Evolutionary conservation across 805 yeast genomes (phyloP), one percentile per base, ranked within the genome.

Genomic region (Zygoascus tannicola): DNA sequence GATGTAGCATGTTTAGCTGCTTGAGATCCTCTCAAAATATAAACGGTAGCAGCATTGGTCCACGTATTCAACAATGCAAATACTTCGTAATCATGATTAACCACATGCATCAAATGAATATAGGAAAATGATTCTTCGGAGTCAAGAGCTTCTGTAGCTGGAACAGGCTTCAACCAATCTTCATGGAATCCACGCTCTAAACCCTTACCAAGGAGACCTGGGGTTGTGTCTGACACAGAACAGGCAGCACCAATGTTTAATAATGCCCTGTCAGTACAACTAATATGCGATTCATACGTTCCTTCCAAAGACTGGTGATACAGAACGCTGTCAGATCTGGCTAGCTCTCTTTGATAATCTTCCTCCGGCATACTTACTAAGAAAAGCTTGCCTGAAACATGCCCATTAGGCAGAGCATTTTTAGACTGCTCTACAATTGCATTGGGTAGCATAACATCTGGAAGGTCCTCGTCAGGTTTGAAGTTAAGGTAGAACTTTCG

Each of bases 141-240:
- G 21, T 37, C 18, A 4, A 67, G 61, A 51, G 81, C 76, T 32
- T 70, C 63, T 35, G 67, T 61, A 3, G 67, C 69, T 4, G 76
- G 74, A 4, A 38, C 40, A 12, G 50, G 52, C 3, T 44, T 32
- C 33, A 63, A 61, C 59, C 80, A 78, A 41, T 75, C 75, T 44
- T 74, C 56, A 12, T 81, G 76, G 61, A 94, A 94, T 0, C 98
- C 98, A 46, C 74, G 73, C 53, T 85, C 87, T 45, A 92, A 65
- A 22, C 96, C 94, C 54, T 74, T 76, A 5, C 97, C 94, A 7
- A 94, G 66, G 0, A 87, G 78, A 5, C 97, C 96, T n/a, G 85
- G 74, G 44, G 74, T 70, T 1, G 76, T 67, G 37, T 81, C 80
- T 50, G 78, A 85, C 50, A 88, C 81, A 14, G 70, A 70, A 18